A percentile compares a stretch with the other conserved stretches of the same genome.
Conservation (phyloP, 139 green algal species). For the Bryopsis sp. region DNA sequence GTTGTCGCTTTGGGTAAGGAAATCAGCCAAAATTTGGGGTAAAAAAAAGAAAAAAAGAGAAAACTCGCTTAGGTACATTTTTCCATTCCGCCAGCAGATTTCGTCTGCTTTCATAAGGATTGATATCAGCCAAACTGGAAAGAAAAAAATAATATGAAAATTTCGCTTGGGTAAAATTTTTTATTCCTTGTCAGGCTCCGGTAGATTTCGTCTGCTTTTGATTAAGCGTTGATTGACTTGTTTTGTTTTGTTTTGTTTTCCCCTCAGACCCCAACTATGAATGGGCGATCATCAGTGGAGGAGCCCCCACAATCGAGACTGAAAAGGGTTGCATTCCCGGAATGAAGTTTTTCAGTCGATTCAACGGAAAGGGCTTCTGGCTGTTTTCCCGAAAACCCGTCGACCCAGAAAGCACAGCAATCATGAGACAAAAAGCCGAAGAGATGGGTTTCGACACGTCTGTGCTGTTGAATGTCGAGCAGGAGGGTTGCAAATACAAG, state of each 20-base stretch:
- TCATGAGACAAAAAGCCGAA: constrained; percentile 1
- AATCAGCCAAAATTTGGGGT: too few relatives aligned
- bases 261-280: constrained; percentile 21
- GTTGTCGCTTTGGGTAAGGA: constrained; percentile 24
- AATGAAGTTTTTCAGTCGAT: constrained; percentile 19
- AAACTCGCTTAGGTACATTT: too few relatives aligned
- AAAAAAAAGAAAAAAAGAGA: too few relatives aligned
- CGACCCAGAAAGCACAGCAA: constrained; percentile 11
- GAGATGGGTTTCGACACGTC: constrained; percentile 15
- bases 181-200: too few relatives aligned
- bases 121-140: too few relatives aligned
- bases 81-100: too few relatives aligned
- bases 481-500: constrained; percentile 9
- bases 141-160: too few relatives aligned
- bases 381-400: constrained; percentile 19
- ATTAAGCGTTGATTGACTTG: background rate
- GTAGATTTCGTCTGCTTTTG: too few relatives aligned
- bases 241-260: too few relatives aligned
- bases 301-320: background rate
- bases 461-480: background rate
- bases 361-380: constrained; percentile 22
- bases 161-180: too few relatives aligned
- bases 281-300: constrained; percentile 30
- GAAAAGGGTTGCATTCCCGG: constrained; percentile 16
- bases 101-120: too few relatives aligned